phyloP scores from a whole-genome alignment of 1,284 basidiomycete genomes.

The Macrocystidia cucumis region DNA sequence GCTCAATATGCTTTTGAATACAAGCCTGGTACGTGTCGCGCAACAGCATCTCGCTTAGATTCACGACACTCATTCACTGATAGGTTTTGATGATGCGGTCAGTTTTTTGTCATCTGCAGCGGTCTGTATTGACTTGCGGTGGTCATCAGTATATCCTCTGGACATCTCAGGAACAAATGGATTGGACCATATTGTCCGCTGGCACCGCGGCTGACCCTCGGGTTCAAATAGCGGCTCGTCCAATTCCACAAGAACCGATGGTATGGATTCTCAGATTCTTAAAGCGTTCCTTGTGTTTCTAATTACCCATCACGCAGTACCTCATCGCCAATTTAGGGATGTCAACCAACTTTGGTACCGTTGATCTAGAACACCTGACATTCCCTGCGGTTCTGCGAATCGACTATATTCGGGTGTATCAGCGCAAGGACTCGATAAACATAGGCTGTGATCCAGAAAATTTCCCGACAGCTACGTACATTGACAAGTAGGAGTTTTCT shows the following conservation, averaged over 20 bases:
- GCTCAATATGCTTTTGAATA: slow-evolving; percentile 50
- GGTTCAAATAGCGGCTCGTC: slow-evolving; percentile 66
- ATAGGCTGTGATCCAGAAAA: slow-evolving; percentile 78
- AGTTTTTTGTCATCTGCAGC: slow-evolving; percentile 9
- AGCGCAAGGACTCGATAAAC: slow-evolving; percentile 57
- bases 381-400: slow-evolving; percentile 72
- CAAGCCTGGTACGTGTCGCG: slow-evolving; percentile 28
- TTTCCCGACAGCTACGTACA: slow-evolving; percentile 74
- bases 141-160: slow-evolving; percentile 78
- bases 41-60: neutral
- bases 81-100: slow-evolving; percentile 39
- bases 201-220: slow-evolving; percentile 63
- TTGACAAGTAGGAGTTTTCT: slow-evolving; percentile 44
- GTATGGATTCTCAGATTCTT: slow-evolving; percentile 23
- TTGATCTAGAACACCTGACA: slow-evolving; percentile 56
- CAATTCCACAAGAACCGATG: slow-evolving; percentile 83
- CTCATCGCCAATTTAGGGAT: slow-evolving; percentile 80
- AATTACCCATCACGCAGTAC: slow-evolving; percentile 39
- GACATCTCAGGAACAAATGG: slow-evolving; percentile 55
- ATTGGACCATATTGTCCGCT: slow-evolving; percentile 72
- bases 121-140: neutral
- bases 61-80: slow-evolving; percentile 2
- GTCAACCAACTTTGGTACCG: slow-evolving; percentile 67
- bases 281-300: slow-evolving; percentile 1
- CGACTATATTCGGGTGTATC: slow-evolving; percentile 84